phyloP scores from a whole-genome alignment of 129 eudicot species.

The Helichrysum umbraculigerum region DNA sequence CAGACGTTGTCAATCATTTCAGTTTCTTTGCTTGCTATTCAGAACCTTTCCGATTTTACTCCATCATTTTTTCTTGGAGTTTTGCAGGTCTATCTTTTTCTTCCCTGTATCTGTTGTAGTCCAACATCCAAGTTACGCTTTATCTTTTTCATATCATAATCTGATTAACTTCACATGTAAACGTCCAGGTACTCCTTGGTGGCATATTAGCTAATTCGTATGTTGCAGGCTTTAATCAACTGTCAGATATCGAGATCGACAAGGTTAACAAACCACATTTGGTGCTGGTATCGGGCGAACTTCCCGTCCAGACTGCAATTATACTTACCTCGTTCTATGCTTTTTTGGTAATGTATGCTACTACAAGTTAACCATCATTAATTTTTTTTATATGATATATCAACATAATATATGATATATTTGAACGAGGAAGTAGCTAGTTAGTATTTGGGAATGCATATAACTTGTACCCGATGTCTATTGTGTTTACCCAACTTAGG shows the following conservation, averaged over 20 bases:
- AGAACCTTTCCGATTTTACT: conserved; percentile 27
- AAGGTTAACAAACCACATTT: conserved; percentile 44
- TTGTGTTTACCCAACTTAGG: too few species aligned
- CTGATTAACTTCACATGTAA: too few species aligned
- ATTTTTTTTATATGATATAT: too few species aligned
- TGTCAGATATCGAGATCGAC: conserved; percentile 36
- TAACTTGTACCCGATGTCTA: too few species aligned
- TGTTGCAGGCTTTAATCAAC: conserved; percentile 38
- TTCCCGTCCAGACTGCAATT: conserved; percentile 25
- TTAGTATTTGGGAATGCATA: too few species aligned
- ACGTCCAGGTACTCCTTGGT: conserved; percentile 32
- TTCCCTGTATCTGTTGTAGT: too few species aligned
- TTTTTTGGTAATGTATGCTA: conserved; percentile 27
- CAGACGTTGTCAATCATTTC: conserved; percentile 35
- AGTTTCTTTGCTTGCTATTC: conserved; percentile 34
- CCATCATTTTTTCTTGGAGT: conserved; percentile 34
- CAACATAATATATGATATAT: too few species aligned
- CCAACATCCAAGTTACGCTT: too few species aligned
- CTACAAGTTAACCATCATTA: too few species aligned
- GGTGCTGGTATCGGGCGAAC: conserved; percentile 38
- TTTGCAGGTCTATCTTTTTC: conserved; percentile 36
- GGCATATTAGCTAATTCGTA: conserved; percentile 36
- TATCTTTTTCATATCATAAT: too few species aligned
- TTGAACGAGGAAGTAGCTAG: too few species aligned
- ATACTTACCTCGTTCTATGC: conserved; percentile 37